Base-by-base conservation (phyloP, 192 early-diverging fungal species). In the Coemansia javaensis region DNA sequence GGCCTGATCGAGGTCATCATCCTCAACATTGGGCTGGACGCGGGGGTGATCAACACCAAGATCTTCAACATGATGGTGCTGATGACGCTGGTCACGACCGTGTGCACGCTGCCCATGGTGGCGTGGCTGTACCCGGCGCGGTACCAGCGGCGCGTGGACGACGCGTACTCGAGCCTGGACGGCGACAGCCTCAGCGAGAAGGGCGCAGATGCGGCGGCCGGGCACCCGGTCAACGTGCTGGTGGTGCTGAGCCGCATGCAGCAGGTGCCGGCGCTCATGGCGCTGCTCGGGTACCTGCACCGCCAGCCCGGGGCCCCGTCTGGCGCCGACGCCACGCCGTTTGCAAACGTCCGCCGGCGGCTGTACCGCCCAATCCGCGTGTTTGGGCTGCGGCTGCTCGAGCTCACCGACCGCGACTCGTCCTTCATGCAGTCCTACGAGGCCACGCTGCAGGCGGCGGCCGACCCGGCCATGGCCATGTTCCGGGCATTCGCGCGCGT, bases 1-100 rank as follows among this genome's bases (percentile, higher is more conserved):
- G 93, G 91, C 34, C 77, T 98, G 22, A 90, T 98, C 16, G 94
- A 98, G 63, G 76, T 98, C 7, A 95, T 96, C 47, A 91, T 98
- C 24, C 80, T 98, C 7, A 98, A 98, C 68, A 83, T 98, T 47
- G 93, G 94, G 10, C 75, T 86, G 49, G 72, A 89, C 30, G 88
- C 91, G 1, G 81, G 82, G 7, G 88, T 96, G 17, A 85, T 97
- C 40, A 84, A 86, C 35, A 81, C 81, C 13, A 25, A 53, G 39
- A 66, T 88, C 18, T 89, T 86, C 43, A 75, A 78, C 16, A 80
- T 91, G 62, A 84, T 85, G 78, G 81, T 91, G 30, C 59, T 89
- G 7, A 89, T 87, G 83, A 89, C 89, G 17, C 54, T 94, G 40
- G 71, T 88, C 2, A 97, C 94, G 0, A 98, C 94, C 6, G 83